phyloP scores from a whole-genome alignment of 371 early-diverging fungal genomes.

The Mortierella sp. region DNA sequence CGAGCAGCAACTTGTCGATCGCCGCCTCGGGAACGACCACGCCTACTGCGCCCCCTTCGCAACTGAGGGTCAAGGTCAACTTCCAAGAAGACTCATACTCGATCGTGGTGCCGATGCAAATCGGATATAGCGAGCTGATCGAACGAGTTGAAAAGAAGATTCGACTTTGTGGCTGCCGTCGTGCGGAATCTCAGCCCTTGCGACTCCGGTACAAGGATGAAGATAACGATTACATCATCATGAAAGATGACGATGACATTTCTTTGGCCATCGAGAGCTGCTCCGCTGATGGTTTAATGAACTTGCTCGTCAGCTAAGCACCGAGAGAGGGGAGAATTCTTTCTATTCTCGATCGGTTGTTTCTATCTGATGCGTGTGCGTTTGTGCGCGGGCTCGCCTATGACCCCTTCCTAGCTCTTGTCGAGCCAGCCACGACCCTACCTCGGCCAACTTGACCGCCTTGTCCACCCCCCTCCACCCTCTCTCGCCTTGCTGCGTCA shows the following conservation, averaged over 20 bases:
- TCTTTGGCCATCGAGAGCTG: slow-evolving; percentile 90
- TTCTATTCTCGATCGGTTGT: not conserved
- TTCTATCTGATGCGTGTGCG: too few species aligned
- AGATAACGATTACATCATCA: slow-evolving; percentile 88
- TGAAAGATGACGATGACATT: slow-evolving; percentile 92
- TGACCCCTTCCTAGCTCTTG: too few species aligned
- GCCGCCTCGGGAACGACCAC: slow-evolving; percentile 13
- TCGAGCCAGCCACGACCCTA: too few species aligned
- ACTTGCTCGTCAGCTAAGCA: slow-evolving; percentile 47
- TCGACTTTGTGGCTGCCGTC: slow-evolving; percentile 74
- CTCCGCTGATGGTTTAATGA: slow-evolving; percentile 50
- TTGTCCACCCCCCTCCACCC: too few species aligned
- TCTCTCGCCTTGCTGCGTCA: too few species aligned
- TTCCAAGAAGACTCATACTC: slow-evolving; percentile 88
- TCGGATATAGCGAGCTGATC: slow-evolving; percentile 79
- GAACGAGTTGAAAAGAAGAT: slow-evolving; percentile 90
- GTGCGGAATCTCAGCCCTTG: slow-evolving; percentile 61
- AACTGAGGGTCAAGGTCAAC: slow-evolving; percentile 86
- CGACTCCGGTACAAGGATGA: slow-evolving; percentile 92
- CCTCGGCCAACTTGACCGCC: too few species aligned
- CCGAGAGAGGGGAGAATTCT: not conserved
- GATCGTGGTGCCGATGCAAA: slow-evolving; percentile 79
- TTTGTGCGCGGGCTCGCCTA: too few species aligned
- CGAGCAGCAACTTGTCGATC: slow-evolving; percentile 35
- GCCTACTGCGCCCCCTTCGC: slow-evolving; percentile 6